Evolutionary conservation across 192 early-diverging fungal species (phyloP).

Genomic region (Coemansia aciculifera): DNA sequence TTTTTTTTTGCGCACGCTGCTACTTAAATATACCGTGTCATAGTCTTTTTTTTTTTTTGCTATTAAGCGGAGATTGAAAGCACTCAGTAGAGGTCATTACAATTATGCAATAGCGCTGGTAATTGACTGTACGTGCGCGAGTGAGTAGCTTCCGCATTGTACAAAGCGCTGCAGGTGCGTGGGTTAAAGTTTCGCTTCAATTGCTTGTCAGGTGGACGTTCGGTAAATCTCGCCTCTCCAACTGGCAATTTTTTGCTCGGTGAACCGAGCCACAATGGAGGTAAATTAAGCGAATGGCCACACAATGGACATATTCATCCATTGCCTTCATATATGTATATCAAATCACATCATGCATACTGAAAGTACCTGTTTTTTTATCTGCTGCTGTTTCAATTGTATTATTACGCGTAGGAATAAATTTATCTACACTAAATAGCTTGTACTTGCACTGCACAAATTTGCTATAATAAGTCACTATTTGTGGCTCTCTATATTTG

Average conservation of each 20-base stretch:
- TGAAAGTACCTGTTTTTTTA: not conserved
- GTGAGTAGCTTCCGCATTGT: not conserved
- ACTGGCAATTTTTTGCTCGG: not conserved
- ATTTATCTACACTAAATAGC: not conserved
- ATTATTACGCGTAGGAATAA: not conserved
- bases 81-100: not conserved
- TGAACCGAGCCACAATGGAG: not conserved
- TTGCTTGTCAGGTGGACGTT: slow-evolving; percentile 5
- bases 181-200: not conserved
- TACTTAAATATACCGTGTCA: slow-evolving; percentile 7
- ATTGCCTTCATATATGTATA: not conserved
- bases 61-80: not conserved
- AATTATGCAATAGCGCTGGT: slow-evolving; percentile 4
- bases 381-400: slow-evolving; percentile 1
- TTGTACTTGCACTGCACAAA: not conserved
- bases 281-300: slow-evolving; percentile 6
- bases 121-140: not conserved
- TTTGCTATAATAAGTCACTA: not conserved
- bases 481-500: not conserved
- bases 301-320: slow-evolving; percentile 1
- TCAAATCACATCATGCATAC: not conserved
- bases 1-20: not conserved
- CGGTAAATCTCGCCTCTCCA: slow-evolving; percentile 4
- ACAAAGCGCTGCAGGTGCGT: slow-evolving; percentile 1
- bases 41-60: not conserved